A percentile compares a stretch with the other conserved stretches of the same genome.
phyloP scores from a whole-genome alignment of 2,329 filamentous ascomycete genomes.

The Cercospora canescens region DNA sequence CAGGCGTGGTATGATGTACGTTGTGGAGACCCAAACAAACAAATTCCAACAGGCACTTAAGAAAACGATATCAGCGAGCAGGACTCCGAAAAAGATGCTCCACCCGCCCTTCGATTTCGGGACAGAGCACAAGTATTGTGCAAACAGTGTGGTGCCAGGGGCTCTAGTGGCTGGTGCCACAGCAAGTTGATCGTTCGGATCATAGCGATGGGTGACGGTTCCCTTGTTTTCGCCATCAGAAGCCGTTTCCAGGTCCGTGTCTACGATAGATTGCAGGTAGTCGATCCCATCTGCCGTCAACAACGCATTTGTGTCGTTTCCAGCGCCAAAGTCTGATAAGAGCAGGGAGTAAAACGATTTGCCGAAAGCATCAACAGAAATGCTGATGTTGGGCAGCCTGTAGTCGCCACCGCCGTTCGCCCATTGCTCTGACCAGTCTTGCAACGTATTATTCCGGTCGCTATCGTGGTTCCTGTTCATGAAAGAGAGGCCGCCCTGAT shows the following conservation, averaged over 20 bases:
- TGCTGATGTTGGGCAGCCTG: constrained; percentile 10
- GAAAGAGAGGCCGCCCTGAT: constrained; percentile 5
- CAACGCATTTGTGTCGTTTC: constrained; percentile 1
- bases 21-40: neutral
- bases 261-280: constrained; percentile 6
- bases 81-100: constrained; percentile 7
- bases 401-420: neutral
- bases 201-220: neutral
- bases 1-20: neutral
- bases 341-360: constrained; percentile 14
- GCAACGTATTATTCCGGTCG: neutral
- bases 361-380: constrained; percentile 10
- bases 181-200: neutral
- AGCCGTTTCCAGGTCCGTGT: neutral
- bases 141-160: neutral
- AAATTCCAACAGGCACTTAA: constrained; percentile 6
- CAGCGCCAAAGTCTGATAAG: constrained; percentile 6
- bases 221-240: neutral
- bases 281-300: neutral
- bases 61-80: constrained; percentile 13
- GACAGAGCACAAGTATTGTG: constrained; percentile 15
- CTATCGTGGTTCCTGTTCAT: neutral
- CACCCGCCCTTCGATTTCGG: constrained; percentile 9
- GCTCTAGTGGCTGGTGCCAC: neutral
- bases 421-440: constrained; percentile 10